Evolutionary conservation across 495 filamentous ascomycete genomes (phyloP).

Genomic region (Extremus antarcticus): DNA sequence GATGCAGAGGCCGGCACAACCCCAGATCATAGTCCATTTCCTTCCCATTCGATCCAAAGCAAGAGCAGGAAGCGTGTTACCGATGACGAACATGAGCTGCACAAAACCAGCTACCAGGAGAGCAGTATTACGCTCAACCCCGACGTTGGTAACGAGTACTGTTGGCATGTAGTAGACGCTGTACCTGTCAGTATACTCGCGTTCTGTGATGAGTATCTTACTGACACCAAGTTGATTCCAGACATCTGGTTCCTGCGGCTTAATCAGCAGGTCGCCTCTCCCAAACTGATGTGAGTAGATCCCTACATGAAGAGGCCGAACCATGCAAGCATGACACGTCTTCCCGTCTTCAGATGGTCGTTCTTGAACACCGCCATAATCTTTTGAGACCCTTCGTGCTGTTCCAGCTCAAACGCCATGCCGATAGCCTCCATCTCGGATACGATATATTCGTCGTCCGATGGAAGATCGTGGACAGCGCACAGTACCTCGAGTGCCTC

Average conservation of each 20-base stretch:
- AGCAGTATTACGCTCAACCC: slow-evolving; percentile 17
- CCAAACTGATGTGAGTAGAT: not conserved
- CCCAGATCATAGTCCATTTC: slow-evolving; percentile 46
- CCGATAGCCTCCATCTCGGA: slow-evolving; percentile 22
- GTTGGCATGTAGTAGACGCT: slow-evolving; percentile 24
- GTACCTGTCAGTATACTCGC: slow-evolving; percentile 11
- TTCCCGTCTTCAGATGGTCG: slow-evolving; percentile 40
- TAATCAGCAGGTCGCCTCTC: slow-evolving; percentile 25
- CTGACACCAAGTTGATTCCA: slow-evolving; percentile 1
- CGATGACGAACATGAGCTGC: slow-evolving; percentile 27
- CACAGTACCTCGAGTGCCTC: slow-evolving; percentile 41
- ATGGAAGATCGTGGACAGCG: slow-evolving; percentile 33
- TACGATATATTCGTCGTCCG: slow-evolving; percentile 1
- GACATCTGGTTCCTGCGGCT: slow-evolving; percentile 27
- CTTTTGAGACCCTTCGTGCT: slow-evolving; percentile 33
- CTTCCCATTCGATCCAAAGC: slow-evolving; percentile 34
- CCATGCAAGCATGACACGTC: slow-evolving; percentile 40
- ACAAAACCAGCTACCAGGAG: slow-evolving; percentile 25
- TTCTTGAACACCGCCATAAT: slow-evolving; percentile 37
- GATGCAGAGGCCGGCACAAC: slow-evolving; percentile 37
- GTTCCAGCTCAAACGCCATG: slow-evolving; percentile 36
- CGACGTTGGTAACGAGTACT: slow-evolving; percentile 24
- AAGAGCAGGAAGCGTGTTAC: slow-evolving; percentile 36
- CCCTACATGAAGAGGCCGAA: slow-evolving; percentile 23
- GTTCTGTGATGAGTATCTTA: not conserved